Conservation (phyloP, 495 filamentous ascomycete species). For the Aspergillus bertholletiae region DNA sequence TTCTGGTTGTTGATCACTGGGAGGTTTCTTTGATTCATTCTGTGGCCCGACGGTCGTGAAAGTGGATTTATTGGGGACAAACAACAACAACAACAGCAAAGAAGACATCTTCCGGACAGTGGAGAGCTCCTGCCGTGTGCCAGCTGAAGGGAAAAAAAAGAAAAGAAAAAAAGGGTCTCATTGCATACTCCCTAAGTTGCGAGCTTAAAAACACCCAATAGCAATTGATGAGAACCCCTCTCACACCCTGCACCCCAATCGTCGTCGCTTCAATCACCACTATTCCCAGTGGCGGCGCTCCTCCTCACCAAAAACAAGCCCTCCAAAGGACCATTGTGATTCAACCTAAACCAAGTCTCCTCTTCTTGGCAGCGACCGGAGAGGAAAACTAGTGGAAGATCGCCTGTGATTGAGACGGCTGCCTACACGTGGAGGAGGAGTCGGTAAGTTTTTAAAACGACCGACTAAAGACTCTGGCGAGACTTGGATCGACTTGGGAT, state of each 20-base stretch:
- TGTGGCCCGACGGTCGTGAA: background rate
- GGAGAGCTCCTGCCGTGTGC: background rate
- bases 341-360: background rate
- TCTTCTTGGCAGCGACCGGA: constrained; percentile 1
- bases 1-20: background rate
- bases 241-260: background rate
- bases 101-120: background rate
- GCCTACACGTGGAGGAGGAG: constrained; percentile 1
- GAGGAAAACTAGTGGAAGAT: background rate
- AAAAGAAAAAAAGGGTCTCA: no score
- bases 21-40: background rate
- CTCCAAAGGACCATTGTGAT: background rate
- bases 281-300: background rate
- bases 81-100: no score
- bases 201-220: background rate
- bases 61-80: background rate
- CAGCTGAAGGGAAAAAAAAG: background rate
- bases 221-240: background rate
- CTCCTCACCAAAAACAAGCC: no score
- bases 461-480: background rate
- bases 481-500: background rate
- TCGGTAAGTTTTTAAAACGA: background rate
- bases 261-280: background rate
- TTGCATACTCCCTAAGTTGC: background rate
- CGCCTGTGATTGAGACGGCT: constrained; percentile 1